phyloP scores from a whole-genome alignment of 495 filamentous ascomycete species.

The Aspergillus leporis region DNA sequence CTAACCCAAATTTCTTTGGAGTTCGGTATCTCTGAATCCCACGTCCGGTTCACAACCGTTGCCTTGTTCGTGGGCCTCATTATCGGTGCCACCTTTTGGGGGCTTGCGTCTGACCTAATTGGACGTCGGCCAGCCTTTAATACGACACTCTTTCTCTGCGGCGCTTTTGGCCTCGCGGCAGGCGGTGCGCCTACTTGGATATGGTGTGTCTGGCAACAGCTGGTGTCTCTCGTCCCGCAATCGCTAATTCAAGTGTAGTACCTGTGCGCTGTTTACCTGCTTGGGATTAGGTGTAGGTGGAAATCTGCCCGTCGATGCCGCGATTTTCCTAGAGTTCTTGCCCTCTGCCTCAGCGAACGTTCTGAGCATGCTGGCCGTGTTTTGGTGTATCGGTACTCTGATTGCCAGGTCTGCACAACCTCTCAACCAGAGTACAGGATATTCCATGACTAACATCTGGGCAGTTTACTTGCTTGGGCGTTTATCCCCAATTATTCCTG shows the following conservation, averaged over 20 bases:
- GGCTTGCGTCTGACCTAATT: slow-evolving; percentile 56
- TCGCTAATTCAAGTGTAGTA: slow-evolving; percentile 9
- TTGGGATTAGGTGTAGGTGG: slow-evolving; percentile 64
- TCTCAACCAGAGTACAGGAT: neutral
- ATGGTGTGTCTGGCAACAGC: slow-evolving; percentile 29
- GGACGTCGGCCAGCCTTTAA: slow-evolving; percentile 63
- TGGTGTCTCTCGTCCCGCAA: neutral
- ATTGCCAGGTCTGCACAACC: slow-evolving; percentile 34
- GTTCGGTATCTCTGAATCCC: slow-evolving; percentile 46
- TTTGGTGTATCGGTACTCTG: slow-evolving; percentile 61
- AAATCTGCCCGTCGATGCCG: slow-evolving; percentile 59
- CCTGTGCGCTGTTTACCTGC: slow-evolving; percentile 48
- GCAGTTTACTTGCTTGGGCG: slow-evolving; percentile 55
- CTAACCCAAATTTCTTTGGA: slow-evolving; percentile 51
- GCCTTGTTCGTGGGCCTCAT: slow-evolving; percentile 57
- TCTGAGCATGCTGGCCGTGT: slow-evolving; percentile 58
- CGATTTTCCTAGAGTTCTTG: slow-evolving; percentile 61
- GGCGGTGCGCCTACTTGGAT: slow-evolving; percentile 56
- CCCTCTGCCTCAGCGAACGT: slow-evolving; percentile 53
- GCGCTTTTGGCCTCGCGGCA: slow-evolving; percentile 55
- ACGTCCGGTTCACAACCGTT: slow-evolving; percentile 58
- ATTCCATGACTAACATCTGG: slow-evolving; percentile 27
- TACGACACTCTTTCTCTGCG: slow-evolving; percentile 54
- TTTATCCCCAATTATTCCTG: slow-evolving; percentile 57
- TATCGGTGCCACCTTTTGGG: slow-evolving; percentile 61